Conservation (phyloP, 228 moss, liverwort and hornwort genomes). For the Sphagnum fallax region DNA sequence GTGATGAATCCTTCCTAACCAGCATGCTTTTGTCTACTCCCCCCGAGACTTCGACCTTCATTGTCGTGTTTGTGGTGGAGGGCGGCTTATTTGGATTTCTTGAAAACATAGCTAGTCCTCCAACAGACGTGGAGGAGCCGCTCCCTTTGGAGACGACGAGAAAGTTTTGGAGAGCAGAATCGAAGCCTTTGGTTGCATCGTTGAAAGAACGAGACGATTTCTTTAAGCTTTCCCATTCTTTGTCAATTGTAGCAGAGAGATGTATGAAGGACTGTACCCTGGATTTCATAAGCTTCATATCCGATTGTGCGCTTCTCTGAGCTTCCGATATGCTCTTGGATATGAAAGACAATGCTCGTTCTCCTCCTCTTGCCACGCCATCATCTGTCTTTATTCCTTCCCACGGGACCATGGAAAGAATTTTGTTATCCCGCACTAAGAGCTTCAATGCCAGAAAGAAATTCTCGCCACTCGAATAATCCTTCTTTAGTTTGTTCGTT, state of each 20-base stretch:
- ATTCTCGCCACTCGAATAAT: too few species aligned
- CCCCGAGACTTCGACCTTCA: too few species aligned
- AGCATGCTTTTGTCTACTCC: too few species aligned
- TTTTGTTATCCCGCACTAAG: too few species aligned
- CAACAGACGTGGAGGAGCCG: constrained; percentile 10
- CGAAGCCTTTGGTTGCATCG: constrained; percentile 24
- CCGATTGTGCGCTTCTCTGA: constrained; percentile 71
- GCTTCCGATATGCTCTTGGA: constrained; percentile 71
- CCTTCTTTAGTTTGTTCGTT: too few species aligned
- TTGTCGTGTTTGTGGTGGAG: too few species aligned
- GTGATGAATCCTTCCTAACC: too few species aligned
- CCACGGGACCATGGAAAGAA: neutral
- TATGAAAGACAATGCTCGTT: constrained; percentile 71
- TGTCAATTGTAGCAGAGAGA: constrained; percentile 57
- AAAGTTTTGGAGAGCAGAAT: constrained; percentile 17
- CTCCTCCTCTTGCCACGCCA: constrained; percentile 32
- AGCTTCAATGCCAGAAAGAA: too few species aligned
- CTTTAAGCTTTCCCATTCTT: constrained; percentile 64
- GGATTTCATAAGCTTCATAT: constrained; percentile 60
- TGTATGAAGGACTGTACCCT: constrained; percentile 69
- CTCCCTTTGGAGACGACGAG: constrained; percentile 29
- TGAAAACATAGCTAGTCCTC: constrained; percentile 63
- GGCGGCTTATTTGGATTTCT: constrained; percentile 8
- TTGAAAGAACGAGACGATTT: constrained; percentile 36
- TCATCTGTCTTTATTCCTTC: neutral